Evolutionary conservation across 805 yeast species (phyloP), one percentile per base, ranked within the genome.

Genomic region (Metschnikowia orientalis): DNA sequence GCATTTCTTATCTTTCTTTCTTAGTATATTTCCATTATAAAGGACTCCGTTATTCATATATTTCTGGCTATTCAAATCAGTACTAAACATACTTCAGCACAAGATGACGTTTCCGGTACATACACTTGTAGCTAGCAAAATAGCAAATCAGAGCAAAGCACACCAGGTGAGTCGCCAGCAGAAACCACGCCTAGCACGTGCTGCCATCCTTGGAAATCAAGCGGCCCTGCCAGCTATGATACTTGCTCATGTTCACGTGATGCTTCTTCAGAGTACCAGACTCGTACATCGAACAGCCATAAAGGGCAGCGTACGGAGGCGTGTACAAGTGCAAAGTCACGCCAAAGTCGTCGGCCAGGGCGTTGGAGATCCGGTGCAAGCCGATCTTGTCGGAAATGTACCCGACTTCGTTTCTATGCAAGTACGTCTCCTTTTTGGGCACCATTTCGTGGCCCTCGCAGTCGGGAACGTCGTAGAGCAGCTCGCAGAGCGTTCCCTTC

Each of bases 281-380:
- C 45, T 76, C 81, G 45, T 66, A 73, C 59, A 59, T 61, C 30
- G 65, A 54, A 38, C 77, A 75, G 13, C 78, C 79, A 48, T 70
- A 73, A 51, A 72, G 63, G 32, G 78, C 61, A 4, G 87, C 89
- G 53, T 79, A 79, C 6, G 89, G 87, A 5, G 89, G 88, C 5
- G 88, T 79, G 58, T 81, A 81, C 34, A 81, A 65, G 54, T 81
- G 89, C 53, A 81, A 65, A 25, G 83, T 73, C 10, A 81, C 75
- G 8, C 84, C 76, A 14, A 61, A 54, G 23, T 63, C 64, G 13
- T 58, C 50, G 1, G 59, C 28, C 23, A 42, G 44, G 6, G 68
- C 69, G 51, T 81, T 81, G 25, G 64, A 56, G 51, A 81, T 79
- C 42, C 72, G 63, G 57, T 81, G 90, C 36, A 78, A 61, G 1